Percentiles rank a stretch among this genome's conserved stretches.
Evolutionary conservation across 2,329 filamentous ascomycete genomes (phyloP).

Genomic region (Aureobasidium sp.): DNA sequence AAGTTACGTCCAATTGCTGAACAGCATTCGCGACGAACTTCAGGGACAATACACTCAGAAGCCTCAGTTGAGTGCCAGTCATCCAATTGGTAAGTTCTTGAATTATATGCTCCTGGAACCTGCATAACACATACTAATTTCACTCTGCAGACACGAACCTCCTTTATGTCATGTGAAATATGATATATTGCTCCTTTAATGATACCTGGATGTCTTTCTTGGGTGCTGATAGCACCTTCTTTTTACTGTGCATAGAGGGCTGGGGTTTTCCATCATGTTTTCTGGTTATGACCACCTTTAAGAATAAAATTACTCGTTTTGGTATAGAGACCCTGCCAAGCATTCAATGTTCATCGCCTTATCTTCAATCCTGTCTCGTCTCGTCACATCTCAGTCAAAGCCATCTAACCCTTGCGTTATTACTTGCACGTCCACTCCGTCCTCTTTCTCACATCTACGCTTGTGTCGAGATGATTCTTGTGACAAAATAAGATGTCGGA

Average conservation of each 20-base stretch:
- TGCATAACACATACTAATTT: constrained; percentile 14
- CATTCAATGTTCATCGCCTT: neutral
- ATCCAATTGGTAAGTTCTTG: constrained; percentile 77
- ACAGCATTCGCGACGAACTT: constrained; percentile 88
- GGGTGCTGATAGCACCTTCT: neutral
- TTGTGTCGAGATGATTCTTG: neutral
- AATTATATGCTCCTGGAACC: neutral
- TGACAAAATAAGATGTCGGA: neutral
- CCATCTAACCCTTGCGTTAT: neutral
- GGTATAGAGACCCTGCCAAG: neutral
- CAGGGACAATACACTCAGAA: constrained; percentile 85
- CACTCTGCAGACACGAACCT: constrained; percentile 34
- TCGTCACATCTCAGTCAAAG: neutral
- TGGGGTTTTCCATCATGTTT: neutral
- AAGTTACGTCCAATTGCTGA: constrained; percentile 91
- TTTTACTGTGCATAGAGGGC: neutral
- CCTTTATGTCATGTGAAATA: constrained; percentile 38
- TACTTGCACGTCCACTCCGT: too few species aligned
- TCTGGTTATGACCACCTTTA: neutral
- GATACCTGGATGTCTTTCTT: neutral
- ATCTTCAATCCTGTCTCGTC: neutral
- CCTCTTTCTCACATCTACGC: neutral
- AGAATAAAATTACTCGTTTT: neutral
- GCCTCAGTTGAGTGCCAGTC: constrained; percentile 91
- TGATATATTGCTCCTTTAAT: neutral